Base-by-base conservation (phyloP, 257 asterid species). In the Marsdenia floribunda region DNA sequence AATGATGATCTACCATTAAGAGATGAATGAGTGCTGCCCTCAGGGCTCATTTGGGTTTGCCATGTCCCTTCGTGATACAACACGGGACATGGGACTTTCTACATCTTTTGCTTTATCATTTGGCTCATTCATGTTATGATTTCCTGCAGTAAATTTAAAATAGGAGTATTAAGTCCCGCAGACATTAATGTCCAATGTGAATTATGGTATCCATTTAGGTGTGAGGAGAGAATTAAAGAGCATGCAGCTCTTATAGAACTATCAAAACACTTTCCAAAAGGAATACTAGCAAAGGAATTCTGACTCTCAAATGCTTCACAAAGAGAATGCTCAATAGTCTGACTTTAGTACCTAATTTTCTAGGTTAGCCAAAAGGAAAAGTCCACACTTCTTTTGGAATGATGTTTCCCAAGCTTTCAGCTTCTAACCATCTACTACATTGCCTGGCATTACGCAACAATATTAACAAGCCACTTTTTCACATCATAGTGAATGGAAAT, bases 31-130 rank as follows among this genome's bases (percentile, higher is more conserved):
- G 85, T 76, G 83, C 98, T 89, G 49, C 82, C 81, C 46, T 82
- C 90, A 0, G 96, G 91, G 86, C 97, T 93, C 97, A 93, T 93
- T 79, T 93, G 97, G 49, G 97, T 94, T n/a, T 54, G 97, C 95
- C 90, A 89, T 86, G 80, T 93, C 98, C 79, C 95, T 86, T 55
- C 88, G 83, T 15, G 89, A 83, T 71, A 87, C 85, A 4, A 60
- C 82, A 19, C 50, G 73, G n/a, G 86, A 76, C 49, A 74, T 82
- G 22, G 63, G 44, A 15, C 68, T 76, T 35, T 82, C 96, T 46
- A 79, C 86, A 73, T 86, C 92, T 75, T 80, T 77, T 44, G 37
- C 68, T 16, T 49, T 64, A 47, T 80, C 91, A 73, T 87, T 96
- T 93, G 69, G 72, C 58, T 60, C 76, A 78, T 75, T 47, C 79